Conservation (phyloP, 2,329 filamentous ascomycete genomes). For the Calonectria crousiana region DNA sequence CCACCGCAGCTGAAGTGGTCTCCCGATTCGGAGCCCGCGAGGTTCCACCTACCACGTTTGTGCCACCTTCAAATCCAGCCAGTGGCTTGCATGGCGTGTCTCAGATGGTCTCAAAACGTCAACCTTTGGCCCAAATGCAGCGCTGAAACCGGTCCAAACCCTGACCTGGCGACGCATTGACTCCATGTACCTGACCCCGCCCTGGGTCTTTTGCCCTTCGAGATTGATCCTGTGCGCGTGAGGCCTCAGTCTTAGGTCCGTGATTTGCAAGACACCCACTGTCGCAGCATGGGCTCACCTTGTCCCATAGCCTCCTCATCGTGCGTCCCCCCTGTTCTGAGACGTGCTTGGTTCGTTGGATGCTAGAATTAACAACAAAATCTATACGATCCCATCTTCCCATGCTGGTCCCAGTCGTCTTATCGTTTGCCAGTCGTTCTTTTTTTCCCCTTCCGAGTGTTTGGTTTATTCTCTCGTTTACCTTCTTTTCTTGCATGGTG, state of each 20-base stretch:
- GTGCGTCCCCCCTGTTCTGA: conserved; percentile 22
- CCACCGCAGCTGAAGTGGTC: neutral
- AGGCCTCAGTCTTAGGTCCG: conserved; percentile 1
- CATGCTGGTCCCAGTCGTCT: neutral
- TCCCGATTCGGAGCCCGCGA: neutral
- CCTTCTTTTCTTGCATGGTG: conserved; percentile 10
- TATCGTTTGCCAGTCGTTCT: neutral
- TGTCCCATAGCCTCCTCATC: conserved; percentile 13
- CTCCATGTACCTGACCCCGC: neutral
- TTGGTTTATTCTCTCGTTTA: neutral
- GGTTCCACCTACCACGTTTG: neutral
- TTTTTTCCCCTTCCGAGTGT: neutral
- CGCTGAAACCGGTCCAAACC: conserved; percentile 9
- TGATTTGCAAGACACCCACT: conserved; percentile 33
- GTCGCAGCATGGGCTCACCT: conserved; percentile 31
- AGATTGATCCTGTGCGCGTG: neutral
- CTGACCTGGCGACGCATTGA: conserved; percentile 2
- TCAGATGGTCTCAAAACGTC: conserved; percentile 6
- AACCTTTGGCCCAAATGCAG: neutral
- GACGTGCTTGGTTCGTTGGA: conserved; percentile 19
- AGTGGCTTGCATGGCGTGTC: conserved; percentile 6
- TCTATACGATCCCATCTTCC: conserved; percentile 1
- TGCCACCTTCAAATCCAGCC: neutral
- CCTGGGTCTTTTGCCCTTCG: neutral
- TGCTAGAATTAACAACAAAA: conserved; percentile 10